Evolutionary conservation across 116 monocot genomes (phyloP), one percentile per base, ranked within the genome.

Genomic region (Phalaenopsis hybrid): DNA sequence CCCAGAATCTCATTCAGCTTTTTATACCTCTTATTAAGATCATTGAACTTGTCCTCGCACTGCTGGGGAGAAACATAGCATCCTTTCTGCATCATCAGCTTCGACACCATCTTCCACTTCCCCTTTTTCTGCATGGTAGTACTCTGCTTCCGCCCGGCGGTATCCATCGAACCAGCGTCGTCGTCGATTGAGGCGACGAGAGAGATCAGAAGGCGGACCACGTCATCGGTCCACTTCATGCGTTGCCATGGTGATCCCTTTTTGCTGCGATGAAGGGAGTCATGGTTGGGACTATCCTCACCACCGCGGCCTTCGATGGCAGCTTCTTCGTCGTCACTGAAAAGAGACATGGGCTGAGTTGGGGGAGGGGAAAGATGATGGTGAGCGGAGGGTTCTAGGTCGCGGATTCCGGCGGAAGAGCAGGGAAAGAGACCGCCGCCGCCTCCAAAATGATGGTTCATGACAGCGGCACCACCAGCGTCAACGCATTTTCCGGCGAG

Each of bases 41-140:
- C 95, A 59, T 92, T 91, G 87, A 95, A 91, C 84, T 95, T 95
- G 78, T 95, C 93, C 87, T 95, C 95, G 85, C 95, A 95, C 74
- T 95, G 95, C 85, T 93, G 95, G 12, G 95, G 93, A 34, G 95
- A 88, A 23, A 95, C 93, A 67, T 75, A 85, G 82, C 81, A 93
- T 15, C 85, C 88, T n/a, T 80, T 86, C 57, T 88, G 88, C 48
- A 87, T 77, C 93, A 95, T 88, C 50, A 90, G 44, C 77, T 83
- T 88, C 15, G 95, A 92, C 9, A 93, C 89, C 41, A 86, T 83
- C 85, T 93, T 95, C 95, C 95, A 95, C 84, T 93, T 95, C 13
- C 93, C 93, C 83, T 93, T 93, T 88, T 94, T 94, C 84, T 88
- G 89, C 45, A 89, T 70, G 23, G 92, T 78, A 0, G 89, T 74